Base-by-base conservation (phyloP, 176 grass and related monocot genomes). In the Avena eriantha region DNA sequence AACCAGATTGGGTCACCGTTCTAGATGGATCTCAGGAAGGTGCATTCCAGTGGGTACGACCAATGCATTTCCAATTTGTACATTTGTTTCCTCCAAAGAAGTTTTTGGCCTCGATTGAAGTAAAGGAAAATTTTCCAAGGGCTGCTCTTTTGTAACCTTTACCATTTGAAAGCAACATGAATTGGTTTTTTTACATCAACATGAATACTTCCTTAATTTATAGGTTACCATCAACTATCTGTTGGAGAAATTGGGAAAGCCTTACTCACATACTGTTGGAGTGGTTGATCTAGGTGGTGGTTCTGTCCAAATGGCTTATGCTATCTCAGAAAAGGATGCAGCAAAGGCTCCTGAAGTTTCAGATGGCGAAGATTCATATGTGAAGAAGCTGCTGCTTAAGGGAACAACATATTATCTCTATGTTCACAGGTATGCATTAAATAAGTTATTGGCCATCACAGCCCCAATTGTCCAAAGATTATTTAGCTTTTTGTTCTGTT, bases 301-400 rank as follows among this genome's bases (percentile, higher is more conserved):
- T 82, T 98, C 97, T 33, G 97, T 98, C 72, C 97, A 98, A 92
- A 98, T 98, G 97, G 97, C 97, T 86, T 98, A 98, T 89, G 97
- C 94, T 74, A 98, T 98, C 75, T 94, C 97, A 77, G 97, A 98
- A 85, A 86, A 96, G 35, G 92, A 98, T 86, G 94, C 93, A 83
- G 88, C 46, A 84, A 93, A 96, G 56, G 92, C 94, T 71, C 97
- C 94, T 82, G 51, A 85, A 91, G 49, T 90, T 69, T 79, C 89
- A 80, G 90, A 96, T 74, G 97, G 94, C 82, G 88, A 96, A 88
- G 97, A 94, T 92, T 90, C 86, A 58, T 98, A 91, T 80, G 97
- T 98, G 72, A 90, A 96, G 71, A 90, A 91, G 61, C 71, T 98
- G 26, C 89, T 98, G 51, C 90, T 98, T 18, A 98, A 98, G 84